Evolutionary conservation across 495 filamentous ascomycete species (phyloP).

Genomic region (Thermothielavioides terrestris): DNA sequence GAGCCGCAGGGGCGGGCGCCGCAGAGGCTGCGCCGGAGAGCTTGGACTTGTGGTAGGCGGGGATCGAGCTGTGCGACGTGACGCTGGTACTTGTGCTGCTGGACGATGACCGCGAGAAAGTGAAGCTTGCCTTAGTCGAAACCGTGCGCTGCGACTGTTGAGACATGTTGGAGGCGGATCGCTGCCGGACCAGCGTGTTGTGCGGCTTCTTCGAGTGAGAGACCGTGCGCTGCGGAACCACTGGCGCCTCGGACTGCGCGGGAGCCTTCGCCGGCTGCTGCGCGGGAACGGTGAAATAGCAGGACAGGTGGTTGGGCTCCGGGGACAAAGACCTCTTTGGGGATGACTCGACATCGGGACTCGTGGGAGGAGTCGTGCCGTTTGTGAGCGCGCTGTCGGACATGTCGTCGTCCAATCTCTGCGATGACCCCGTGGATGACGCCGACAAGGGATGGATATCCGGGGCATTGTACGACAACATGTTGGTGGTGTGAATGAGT

Average conservation of each 20-base stretch:
- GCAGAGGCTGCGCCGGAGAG: constrained; percentile 12
- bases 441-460: constrained; percentile 53
- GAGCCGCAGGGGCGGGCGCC: constrained; percentile 22
- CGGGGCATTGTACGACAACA: constrained; percentile 89
- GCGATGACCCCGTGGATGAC: constrained; percentile 49
- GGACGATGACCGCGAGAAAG: constrained; percentile 41
- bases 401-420: constrained; percentile 45
- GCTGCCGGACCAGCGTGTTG: constrained; percentile 53
- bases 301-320: constrained; percentile 69
- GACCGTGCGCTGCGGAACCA: constrained; percentile 63
- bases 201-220: constrained; percentile 73
- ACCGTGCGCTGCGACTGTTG: constrained; percentile 36
- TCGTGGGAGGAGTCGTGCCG: constrained; percentile 53
- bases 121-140: constrained; percentile 39
- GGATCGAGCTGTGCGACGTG: constrained; percentile 25
- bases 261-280: constrained; percentile 29
- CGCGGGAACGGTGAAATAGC: constrained; percentile 59
- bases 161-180: constrained; percentile 46
- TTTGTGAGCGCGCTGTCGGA: constrained; percentile 54
- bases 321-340: constrained; percentile 49
- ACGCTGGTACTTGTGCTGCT: constrained; percentile 38
- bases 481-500: constrained; percentile 89
- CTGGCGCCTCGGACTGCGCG: constrained; percentile 43
- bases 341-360: constrained; percentile 63
- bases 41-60: constrained; percentile 29